Evolutionary conservation across 2,329 filamentous ascomycete genomes (phyloP), one percentile per base, ranked within the genome.

Genomic region (Diaporthe aspalathi): DNA sequence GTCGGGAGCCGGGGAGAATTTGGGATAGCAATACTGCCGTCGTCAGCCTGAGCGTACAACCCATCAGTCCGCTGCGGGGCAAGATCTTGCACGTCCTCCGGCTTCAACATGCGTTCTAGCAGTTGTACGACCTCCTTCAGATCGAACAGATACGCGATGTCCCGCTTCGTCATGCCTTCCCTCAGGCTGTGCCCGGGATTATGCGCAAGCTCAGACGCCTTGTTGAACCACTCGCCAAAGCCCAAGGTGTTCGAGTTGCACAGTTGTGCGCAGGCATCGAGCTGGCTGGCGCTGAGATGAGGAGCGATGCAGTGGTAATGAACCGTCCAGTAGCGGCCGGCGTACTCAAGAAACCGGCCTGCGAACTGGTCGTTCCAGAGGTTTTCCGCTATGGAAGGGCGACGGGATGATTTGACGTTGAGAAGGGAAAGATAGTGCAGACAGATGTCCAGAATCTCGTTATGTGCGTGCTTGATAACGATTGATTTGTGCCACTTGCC

Each of bases 191-290:
- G 52, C 5, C 32, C 24, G 9, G 66, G 66, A 22, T 68, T 57
- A 12, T 45, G 52, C 16, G 66, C 66, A 12, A 57, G 32, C 32
- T 60, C 66, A 14, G 43, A 49, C n/a, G 66, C 52, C 53, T 35
- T 60, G 38, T 49, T 38, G 29, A 68, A 68, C 66, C 66, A 68
- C 52, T 49, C 45, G 29, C 52, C 66, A 5, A 60, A 68, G 3
- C 66, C 66, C 11, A 60, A 16, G 32, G 52, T 68, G n/a, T 68
- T 56, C 7, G 66, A 54, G 45, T 68, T 68, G 40, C 66, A 68
- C 29, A 68, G 40, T 14, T 27, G 50, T 7, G 66, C 66, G 9
- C 66, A 68, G n/a, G 27, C 32, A 32, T 60, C 66, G 22, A 68
- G 66, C 66, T 68, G 66, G 27, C 27, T 50, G 16, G 52, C 12